A percentile compares a stretch with the other conserved stretches of the same genome.
These are phyloP conservation scores for Aspergillus pseudonomiae DNA, from an alignment of 2,329 filamentous ascomycete genomes.

Conservation along the genomic window DNA sequence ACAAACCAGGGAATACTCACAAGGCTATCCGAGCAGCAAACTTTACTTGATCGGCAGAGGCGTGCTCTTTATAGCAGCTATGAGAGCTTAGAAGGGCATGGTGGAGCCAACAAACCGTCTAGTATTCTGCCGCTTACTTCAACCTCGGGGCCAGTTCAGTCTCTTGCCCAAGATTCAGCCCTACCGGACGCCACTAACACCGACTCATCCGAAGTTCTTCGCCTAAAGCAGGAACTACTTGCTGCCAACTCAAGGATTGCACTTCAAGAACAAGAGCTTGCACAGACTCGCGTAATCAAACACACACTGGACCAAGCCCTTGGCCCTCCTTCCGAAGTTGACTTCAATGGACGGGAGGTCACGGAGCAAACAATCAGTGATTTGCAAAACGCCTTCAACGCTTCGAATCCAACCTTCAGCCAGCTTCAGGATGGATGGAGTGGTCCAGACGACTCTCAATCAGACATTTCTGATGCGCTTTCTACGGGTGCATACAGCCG, in stretches of 20 bases:
- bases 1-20: conserved; percentile 56
- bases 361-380: conserved; percentile 55
- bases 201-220: conserved; percentile 55
- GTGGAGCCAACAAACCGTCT: conserved; percentile 26
- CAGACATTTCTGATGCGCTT: conserved; percentile 48
- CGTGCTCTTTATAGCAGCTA: conserved; percentile 46
- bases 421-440: conserved; percentile 49
- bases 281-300: conserved; percentile 62
- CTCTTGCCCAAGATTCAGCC: conserved; percentile 15
- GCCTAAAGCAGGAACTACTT: conserved; percentile 60
- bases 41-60: conserved; percentile 61
- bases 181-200: conserved; percentile 23
- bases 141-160: conserved; percentile 16
- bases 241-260: conserved; percentile 61
- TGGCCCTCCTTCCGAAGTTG: conserved; percentile 56
- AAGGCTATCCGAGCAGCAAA: conserved; percentile 73
- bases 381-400: conserved; percentile 57
- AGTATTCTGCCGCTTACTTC: conserved; percentile 23
- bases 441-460: conserved; percentile 46
- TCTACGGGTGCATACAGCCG: conserved; percentile 47
- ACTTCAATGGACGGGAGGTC: conserved; percentile 53
- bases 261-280: conserved; percentile 63
- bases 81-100: conserved; percentile 15
- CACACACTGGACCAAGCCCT: conserved; percentile 64
- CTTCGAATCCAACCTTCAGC: conserved; percentile 48